Evolutionary conservation across 2,329 filamentous ascomycete species (phyloP).

Genomic region (Paracoccidioides lutzii): DNA sequence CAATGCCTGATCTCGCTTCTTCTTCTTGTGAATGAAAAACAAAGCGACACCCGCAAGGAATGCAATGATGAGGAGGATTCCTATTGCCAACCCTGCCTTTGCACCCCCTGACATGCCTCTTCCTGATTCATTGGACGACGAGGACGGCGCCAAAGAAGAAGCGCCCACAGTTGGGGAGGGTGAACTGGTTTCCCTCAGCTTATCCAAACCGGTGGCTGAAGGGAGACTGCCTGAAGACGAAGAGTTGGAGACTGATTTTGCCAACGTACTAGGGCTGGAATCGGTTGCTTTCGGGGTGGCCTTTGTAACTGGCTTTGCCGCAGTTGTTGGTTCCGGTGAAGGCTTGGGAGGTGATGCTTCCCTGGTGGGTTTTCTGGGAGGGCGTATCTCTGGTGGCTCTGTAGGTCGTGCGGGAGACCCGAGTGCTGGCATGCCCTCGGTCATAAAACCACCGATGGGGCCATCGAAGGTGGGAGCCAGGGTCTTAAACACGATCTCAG

Average conservation of each 20-base stretch:
- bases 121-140: conserved; percentile 17
- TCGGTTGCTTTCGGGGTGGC: conserved; percentile 4
- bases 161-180: conserved; percentile 9
- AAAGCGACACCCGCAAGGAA: conserved; percentile 55
- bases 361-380: not conserved
- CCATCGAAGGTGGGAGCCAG: conserved; percentile 40
- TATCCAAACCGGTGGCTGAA: conserved; percentile 5
- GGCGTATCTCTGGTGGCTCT: conserved; percentile 5
- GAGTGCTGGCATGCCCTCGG: conserved; percentile 17
- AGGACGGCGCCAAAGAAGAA: conserved; percentile 4
- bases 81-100: conserved; percentile 77
- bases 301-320: conserved; percentile 6
- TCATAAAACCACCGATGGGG: conserved; percentile 37
- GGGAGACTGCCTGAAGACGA: conserved; percentile 3
- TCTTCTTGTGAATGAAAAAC: conserved; percentile 62
- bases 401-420: conserved; percentile 19
- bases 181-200: conserved; percentile 1
- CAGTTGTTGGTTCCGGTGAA: conserved; percentile 12
- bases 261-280: conserved; percentile 14
- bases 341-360: conserved; percentile 12
- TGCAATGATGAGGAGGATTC: conserved; percentile 58
- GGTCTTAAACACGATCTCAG: conserved; percentile 39
- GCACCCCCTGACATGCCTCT: conserved; percentile 32
- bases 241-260: conserved; percentile 12
- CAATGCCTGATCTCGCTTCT: conserved; percentile 41